These are phyloP conservation scores for Nevesoporus exiguus DNA, from an alignment of 768 basidiomycete species.

Conservation along the genomic window DNA sequence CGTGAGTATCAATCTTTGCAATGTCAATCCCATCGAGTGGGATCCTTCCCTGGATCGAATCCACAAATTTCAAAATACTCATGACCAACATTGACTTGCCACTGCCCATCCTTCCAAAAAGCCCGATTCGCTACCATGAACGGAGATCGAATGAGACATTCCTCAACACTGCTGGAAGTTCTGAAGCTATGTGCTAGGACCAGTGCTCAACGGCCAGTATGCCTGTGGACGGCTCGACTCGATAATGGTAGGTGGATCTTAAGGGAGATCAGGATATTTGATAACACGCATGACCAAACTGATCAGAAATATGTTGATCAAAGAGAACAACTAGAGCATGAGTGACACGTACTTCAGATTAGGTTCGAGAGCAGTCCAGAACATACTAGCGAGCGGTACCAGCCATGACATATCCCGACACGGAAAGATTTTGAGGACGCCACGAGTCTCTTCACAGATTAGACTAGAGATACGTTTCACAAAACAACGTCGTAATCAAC, in stretches of 20 bases:
- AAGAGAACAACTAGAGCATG: not conserved
- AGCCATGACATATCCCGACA: constrained; percentile 55
- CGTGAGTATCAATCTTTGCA: constrained; percentile 78
- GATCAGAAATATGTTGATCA: constrained; percentile 2
- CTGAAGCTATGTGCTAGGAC: constrained; percentile 60
- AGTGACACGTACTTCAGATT: constrained; percentile 61
- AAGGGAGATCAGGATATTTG: constrained; percentile 86
- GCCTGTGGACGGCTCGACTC: constrained; percentile 78
- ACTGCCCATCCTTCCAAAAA: constrained; percentile 80
- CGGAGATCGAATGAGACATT: constrained; percentile 70
- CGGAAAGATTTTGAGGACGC: no score
- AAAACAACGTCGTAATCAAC: constrained; percentile 74
- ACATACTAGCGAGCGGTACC: constrained; percentile 61
- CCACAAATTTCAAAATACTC: constrained; percentile 82
- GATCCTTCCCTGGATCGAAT: constrained; percentile 73
- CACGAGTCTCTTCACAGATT: no score
- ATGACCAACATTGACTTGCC: constrained; percentile 84
- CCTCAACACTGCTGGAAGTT: constrained; percentile 77
- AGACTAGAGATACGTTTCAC: no score
- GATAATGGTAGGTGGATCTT: constrained; percentile 77
- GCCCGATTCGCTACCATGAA: constrained; percentile 70
- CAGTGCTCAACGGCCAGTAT: constrained; percentile 84
- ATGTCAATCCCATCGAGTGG: constrained; percentile 88
- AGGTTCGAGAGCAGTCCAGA: constrained; percentile 59
- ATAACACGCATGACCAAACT: constrained; percentile 89